A percentile compares a stretch with the other conserved stretches of the same genome.
Evolutionary conservation across 1,139 yeast genomes (phyloP).

Genomic region (Lodderomyces theae): DNA sequence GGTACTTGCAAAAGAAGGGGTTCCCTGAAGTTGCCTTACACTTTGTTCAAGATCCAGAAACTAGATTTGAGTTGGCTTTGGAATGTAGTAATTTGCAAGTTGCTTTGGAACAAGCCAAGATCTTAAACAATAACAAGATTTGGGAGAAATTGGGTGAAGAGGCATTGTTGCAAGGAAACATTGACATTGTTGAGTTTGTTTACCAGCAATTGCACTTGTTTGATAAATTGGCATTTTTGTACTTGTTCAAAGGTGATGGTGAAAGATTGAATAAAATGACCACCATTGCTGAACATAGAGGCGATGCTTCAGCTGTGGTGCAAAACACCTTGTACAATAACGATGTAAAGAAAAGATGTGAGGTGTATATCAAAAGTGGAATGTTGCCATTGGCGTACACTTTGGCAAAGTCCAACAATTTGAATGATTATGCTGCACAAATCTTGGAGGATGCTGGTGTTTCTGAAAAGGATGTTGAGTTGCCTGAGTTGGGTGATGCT

Average conservation of each 20-base stretch:
- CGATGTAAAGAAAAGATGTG: slow-evolving; percentile 73
- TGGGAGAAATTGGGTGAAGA: slow-evolving; percentile 87
- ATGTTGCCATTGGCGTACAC: slow-evolving; percentile 89
- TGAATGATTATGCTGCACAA: slow-evolving; percentile 59
- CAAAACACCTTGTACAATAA: slow-evolving; percentile 80
- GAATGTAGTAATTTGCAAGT: slow-evolving; percentile 87
- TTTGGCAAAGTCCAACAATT: slow-evolving; percentile 84
- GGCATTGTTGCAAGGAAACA: slow-evolving; percentile 87
- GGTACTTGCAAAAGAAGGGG: slow-evolving; percentile 91
- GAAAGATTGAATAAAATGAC: slow-evolving; percentile 81
- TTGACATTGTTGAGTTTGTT: slow-evolving; percentile 79
- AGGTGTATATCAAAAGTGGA: slow-evolving; percentile 74
- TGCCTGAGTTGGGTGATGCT: slow-evolving; percentile 43
- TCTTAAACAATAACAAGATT: slow-evolving; percentile 56
- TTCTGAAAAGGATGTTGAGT: slow-evolving; percentile 59
- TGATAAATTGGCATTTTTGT: slow-evolving; percentile 86
- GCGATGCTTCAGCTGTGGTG: slow-evolving; percentile 74
- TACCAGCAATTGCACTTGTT: slow-evolving; percentile 85
- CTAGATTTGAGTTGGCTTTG: slow-evolving; percentile 91
- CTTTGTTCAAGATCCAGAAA: slow-evolving; percentile 94
- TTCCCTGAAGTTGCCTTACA: slow-evolving; percentile 93
- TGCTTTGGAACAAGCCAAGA: slow-evolving; percentile 87
- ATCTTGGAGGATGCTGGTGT: slow-evolving; percentile 71
- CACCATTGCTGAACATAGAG: slow-evolving; percentile 83
- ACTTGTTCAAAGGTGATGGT: slow-evolving; percentile 77